These are phyloP conservation scores for Sporothrix pallida DNA, from an alignment of 2,329 filamentous ascomycete genomes.

Conservation along the genomic window DNA sequence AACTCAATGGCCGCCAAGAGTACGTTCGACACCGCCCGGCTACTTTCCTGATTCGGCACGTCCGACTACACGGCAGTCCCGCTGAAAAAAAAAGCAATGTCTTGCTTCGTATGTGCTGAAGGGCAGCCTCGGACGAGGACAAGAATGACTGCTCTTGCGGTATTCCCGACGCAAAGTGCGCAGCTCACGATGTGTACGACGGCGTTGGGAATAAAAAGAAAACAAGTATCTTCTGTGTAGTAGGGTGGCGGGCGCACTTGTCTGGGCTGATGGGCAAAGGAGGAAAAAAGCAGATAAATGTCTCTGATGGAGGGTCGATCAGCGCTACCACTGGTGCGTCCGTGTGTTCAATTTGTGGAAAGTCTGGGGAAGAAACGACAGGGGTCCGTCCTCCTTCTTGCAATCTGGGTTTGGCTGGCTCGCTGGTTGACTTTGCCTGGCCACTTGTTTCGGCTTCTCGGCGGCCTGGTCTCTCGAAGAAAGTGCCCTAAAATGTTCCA, in stretches of 20 bases:
- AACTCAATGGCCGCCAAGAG: neutral
- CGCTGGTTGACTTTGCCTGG: neutral
- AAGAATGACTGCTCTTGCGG: neutral
- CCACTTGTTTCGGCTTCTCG: slow-evolving; percentile 23
- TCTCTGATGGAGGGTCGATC: slow-evolving; percentile 30
- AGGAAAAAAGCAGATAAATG: neutral
- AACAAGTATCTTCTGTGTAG: neutral
- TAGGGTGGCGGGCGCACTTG: neutral
- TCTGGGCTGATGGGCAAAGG: neutral
- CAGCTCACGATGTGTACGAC: neutral
- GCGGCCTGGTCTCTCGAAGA: neutral
- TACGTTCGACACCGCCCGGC: neutral
- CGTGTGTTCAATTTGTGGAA: slow-evolving; percentile 21
- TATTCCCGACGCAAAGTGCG: neutral
- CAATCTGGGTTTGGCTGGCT: neutral
- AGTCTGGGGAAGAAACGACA: slow-evolving; percentile 36
- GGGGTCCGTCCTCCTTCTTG: neutral
- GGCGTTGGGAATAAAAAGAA: neutral
- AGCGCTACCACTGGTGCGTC: slow-evolving; percentile 23
- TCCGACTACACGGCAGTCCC: neutral
- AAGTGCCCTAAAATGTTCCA: neutral
- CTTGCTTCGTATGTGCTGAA: neutral
- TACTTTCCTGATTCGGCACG: slow-evolving; percentile 4
- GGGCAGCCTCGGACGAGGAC: neutral
- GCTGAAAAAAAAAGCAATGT: neutral